These are phyloP conservation scores for Claviceps lovelessii DNA, from an alignment of 2,329 filamentous ascomycete genomes.

Conservation along the genomic window DNA sequence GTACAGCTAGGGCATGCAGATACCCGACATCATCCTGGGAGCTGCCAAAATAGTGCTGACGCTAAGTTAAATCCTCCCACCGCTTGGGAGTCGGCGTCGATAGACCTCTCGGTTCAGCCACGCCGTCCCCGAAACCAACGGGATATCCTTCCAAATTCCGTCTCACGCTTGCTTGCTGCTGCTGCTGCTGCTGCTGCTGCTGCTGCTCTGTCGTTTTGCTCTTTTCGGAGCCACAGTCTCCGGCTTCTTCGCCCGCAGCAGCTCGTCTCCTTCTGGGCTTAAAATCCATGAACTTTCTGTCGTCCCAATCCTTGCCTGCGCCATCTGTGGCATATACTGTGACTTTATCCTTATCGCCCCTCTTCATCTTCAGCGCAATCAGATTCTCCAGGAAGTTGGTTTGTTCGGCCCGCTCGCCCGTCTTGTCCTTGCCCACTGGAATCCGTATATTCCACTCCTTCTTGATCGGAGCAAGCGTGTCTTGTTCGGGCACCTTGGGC, in stretches of 20 bases:
- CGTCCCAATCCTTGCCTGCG: slow-evolving; percentile 25
- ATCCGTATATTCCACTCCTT: slow-evolving; percentile 30
- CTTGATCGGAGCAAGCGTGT: slow-evolving; percentile 25
- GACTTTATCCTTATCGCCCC: slow-evolving; percentile 51
- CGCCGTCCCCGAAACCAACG: slow-evolving; percentile 10
- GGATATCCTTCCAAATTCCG: slow-evolving; percentile 6
- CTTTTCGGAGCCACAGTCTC: neutral
- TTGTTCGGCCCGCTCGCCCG: slow-evolving; percentile 32
- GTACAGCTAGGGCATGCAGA: no score
- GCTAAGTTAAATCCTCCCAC: slow-evolving; percentile 19
- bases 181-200: neutral
- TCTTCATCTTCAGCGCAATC: slow-evolving; percentile 48
- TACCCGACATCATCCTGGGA: no score
- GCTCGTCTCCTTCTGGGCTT: slow-evolving; percentile 17
- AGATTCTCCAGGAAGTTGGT: slow-evolving; percentile 50
- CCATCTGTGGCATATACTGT: slow-evolving; percentile 41
- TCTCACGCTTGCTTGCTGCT: neutral
- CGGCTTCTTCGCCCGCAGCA: neutral
- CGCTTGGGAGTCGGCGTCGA: slow-evolving; percentile 22
- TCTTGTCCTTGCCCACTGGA: slow-evolving; percentile 30
- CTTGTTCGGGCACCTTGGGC: slow-evolving; percentile 24
- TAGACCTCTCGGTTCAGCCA: slow-evolving; percentile 5
- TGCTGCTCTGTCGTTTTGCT: slow-evolving; percentile 6
- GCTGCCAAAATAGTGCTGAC: neutral
- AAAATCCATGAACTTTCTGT: slow-evolving; percentile 27